These are phyloP conservation scores for Murraya paniculata DNA, from an alignment of 345 rosid species.

Conservation along the genomic window DNA sequence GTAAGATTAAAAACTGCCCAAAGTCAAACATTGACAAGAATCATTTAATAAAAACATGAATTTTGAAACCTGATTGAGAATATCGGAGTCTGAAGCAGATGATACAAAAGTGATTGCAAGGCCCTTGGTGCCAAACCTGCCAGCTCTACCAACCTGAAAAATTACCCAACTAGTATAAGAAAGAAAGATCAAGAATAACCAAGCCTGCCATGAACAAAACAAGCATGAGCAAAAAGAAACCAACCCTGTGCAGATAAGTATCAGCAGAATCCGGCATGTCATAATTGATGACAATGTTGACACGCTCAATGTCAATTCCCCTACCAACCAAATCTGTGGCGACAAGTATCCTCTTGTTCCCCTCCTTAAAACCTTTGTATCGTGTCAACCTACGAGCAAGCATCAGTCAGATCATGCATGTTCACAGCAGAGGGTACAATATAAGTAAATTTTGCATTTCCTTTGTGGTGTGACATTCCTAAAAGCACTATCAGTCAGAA, in stretches of 20 bases:
- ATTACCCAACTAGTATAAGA: neutral
- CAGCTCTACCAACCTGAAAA: slow-evolving; percentile 92
- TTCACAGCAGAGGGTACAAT: no score
- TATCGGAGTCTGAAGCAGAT: slow-evolving; percentile 84
- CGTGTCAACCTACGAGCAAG: slow-evolving; percentile 67
- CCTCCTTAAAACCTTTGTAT: slow-evolving; percentile 98
- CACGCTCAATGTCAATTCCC: slow-evolving; percentile 97
- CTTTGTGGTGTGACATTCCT: slow-evolving; percentile 30
- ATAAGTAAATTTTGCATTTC: no score
- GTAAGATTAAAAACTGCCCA: neutral
- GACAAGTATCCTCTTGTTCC: slow-evolving; percentile 94
- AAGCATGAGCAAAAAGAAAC: neutral
- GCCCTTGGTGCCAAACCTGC: slow-evolving; percentile 98
- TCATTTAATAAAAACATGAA: neutral
- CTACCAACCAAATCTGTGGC: slow-evolving; percentile 97
- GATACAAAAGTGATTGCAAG: slow-evolving; percentile 96
- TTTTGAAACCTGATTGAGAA: slow-evolving; percentile 77
- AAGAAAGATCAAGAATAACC: neutral
- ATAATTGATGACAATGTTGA: slow-evolving; percentile 95
- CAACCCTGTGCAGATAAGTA: slow-evolving; percentile 94
- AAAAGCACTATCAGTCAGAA: neutral
- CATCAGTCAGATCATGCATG: neutral
- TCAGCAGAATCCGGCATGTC: slow-evolving; percentile 99
- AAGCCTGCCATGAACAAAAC: neutral
- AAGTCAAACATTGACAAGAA: neutral